A percentile compares a stretch with the other conserved stretches of the same genome.
Evolutionary conservation across 1,284 basidiomycete genomes (phyloP).

Genomic region (Rhodotorula sp.): DNA sequence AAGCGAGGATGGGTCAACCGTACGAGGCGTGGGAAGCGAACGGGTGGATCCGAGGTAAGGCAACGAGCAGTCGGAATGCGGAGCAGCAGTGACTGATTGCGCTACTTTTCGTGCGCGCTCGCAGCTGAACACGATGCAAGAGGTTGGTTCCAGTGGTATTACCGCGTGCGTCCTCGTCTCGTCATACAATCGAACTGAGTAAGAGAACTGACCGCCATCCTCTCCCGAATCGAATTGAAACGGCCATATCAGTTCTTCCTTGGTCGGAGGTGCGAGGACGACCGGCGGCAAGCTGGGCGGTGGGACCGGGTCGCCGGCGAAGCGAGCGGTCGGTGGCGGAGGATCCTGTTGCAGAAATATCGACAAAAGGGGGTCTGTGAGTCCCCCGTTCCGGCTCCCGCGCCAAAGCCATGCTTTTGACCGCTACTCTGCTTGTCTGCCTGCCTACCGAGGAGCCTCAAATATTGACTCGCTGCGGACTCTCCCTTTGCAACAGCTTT

Average conservation of each 20-base stretch:
- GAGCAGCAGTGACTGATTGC: neutral
- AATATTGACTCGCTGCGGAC: no score
- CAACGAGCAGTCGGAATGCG: neutral
- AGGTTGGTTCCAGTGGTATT: constrained; percentile 38
- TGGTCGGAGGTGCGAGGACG: constrained; percentile 24
- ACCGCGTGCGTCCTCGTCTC: constrained; percentile 8
- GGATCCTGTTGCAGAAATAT: constrained; percentile 32
- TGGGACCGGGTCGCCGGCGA: constrained; percentile 32
- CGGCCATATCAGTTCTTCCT: constrained; percentile 8
- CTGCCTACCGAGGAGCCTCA: no score
- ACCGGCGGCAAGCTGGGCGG: constrained; percentile 26
- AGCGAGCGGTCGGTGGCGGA: constrained; percentile 22
- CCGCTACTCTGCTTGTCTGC: no score
- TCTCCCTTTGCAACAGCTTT: neutral
- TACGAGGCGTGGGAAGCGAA: constrained; percentile 36
- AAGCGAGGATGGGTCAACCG: constrained; percentile 26
- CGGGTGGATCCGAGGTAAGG: constrained; percentile 24
- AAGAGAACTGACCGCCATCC: no score
- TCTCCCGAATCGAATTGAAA: neutral
- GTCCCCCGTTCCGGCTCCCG: neutral
- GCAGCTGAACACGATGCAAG: constrained; percentile 27
- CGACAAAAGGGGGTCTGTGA: constrained; percentile 12
- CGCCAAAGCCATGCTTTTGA: no score
- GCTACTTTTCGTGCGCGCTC: neutral
- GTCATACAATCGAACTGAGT: no score